Base-by-base conservation (phyloP, 495 filamentous ascomycete genomes). In the Penicillium diatomitis region DNA sequence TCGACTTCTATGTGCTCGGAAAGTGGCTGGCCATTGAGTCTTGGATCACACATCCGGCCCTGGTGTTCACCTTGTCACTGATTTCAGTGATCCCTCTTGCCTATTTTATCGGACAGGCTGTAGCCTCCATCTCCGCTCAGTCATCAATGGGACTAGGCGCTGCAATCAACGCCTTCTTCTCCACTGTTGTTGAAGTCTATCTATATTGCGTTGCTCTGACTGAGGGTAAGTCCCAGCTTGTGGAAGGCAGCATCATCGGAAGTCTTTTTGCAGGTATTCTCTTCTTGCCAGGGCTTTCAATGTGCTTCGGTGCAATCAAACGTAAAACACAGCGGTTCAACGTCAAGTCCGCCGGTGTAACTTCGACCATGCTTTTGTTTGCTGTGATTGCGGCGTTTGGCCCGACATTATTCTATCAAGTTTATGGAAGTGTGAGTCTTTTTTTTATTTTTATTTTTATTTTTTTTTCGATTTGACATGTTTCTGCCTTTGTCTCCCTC, bases 71-170 rank as follows among this genome's bases (percentile, higher is more conserved):
- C 4, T 74, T 88, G 3, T 86, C 87, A 20, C 73, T 99, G 8
- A 77, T 90, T 51, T 96, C 91, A 38, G 90, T 97, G 63, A 95
- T 97, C 41, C 92, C 92, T 20, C 67, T 99, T n/a, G 92, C 92
- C 31, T 97, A 99, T 67, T 99, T 97, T 71, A 99, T 99, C 65
- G 92, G 92, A 6, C 92, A 99, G 67, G 92, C 92, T 44, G 92
- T 99, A 38, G 92, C 92, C n/a, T 97, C 92, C 33, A 97, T 99
- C 56, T 97, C 92, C 10, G 92, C 92, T 6, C 92, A 99, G 61
- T 96, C 89, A 11, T 94, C 89, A n/a, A 99, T 99, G 92, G 92
- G 92, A n/a, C 75, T 99, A 32, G 92, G 92, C 65, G 94, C 92
- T 44, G 92, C 90, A 11, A 89, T 97, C 69, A 99, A 99, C 53